Percentiles rank a stretch among this genome's conserved stretches.
phyloP scores from a whole-genome alignment of 2,329 filamentous ascomycete species.

The Thielaviopsis cerberus region DNA sequence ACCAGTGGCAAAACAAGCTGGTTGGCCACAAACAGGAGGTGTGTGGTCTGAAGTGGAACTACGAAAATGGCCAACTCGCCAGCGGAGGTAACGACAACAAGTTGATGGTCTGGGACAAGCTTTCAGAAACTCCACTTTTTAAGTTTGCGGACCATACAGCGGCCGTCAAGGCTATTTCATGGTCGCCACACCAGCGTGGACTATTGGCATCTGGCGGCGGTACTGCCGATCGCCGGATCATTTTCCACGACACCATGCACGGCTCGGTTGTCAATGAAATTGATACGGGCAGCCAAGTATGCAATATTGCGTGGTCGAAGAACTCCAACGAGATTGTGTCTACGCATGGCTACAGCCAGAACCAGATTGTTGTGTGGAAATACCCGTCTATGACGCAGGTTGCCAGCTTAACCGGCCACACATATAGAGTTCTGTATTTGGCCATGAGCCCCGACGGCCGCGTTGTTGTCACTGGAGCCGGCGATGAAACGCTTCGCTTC shows the following conservation, averaged over 20 bases:
- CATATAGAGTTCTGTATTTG: constrained; percentile 85
- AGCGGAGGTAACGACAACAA: constrained; percentile 98
- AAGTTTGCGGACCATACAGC: constrained; percentile 91
- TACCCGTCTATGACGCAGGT: constrained; percentile 97
- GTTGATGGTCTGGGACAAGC: constrained; percentile 93
- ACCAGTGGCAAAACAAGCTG: constrained; percentile 74
- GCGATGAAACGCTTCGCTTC: constrained; percentile 87
- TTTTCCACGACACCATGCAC: constrained; percentile 92
- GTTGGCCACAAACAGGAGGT: constrained; percentile 96
- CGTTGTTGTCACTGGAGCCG: constrained; percentile 84
- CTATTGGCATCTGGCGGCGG: constrained; percentile 90
- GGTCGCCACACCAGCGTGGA: constrained; percentile 90
- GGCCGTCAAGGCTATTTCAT: constrained; percentile 91
- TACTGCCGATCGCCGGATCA: constrained; percentile 87
- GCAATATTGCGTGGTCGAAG: constrained; percentile 91
- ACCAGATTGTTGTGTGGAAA: constrained; percentile 98
- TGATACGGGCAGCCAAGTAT: constrained; percentile 96
- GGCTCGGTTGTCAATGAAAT: constrained; percentile 68
- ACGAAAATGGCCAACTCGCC: constrained; percentile 82
- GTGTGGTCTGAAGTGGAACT: constrained; percentile 92
- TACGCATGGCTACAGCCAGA: constrained; percentile 92
- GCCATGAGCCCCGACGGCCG: constrained; percentile 94
- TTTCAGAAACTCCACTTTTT: constrained; percentile 78
- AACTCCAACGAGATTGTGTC: constrained; percentile 96
- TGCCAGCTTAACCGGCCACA: constrained; percentile 85